Evolutionary conservation across 768 basidiomycete species (phyloP).

Genomic region (Podaxis sp.): DNA sequence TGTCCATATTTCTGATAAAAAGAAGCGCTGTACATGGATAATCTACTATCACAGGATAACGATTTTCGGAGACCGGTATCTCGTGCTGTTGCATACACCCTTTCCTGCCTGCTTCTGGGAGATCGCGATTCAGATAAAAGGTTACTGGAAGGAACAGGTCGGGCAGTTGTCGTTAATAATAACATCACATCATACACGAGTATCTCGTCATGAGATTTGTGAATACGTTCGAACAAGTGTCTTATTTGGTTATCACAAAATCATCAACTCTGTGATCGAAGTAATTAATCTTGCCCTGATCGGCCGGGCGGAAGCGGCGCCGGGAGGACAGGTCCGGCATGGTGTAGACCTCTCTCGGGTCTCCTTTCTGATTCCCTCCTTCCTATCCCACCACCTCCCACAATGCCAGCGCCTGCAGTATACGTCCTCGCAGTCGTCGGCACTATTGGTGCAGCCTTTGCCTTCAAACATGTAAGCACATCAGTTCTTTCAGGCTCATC

Average conservation of each 20-base stretch:
- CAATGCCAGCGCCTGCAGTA: conserved; percentile 38
- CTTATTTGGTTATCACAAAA: no score
- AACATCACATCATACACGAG: conserved; percentile 21
- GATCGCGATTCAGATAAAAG: conserved; percentile 10
- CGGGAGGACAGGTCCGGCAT: background rate
- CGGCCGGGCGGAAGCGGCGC: background rate
- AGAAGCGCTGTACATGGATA: conserved; percentile 2
- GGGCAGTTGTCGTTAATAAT: conserved; percentile 17
- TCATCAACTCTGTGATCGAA: no score
- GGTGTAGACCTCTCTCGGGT: conserved; percentile 1
- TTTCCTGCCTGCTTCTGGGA: conserved; percentile 62
- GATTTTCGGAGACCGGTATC: conserved; percentile 49
- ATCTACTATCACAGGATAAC: conserved; percentile 27
- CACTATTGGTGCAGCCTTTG: conserved; percentile 44
- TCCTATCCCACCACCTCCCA: background rate
- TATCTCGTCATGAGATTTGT: conserved; percentile 8
- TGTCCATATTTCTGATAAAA: conserved; percentile 1
- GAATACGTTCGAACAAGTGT: conserved; percentile 14
- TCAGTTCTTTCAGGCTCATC: background rate
- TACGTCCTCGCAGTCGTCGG: conserved; percentile 49
- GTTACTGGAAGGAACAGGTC: conserved; percentile 16
- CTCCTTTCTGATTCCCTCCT: background rate
- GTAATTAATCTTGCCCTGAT: background rate
- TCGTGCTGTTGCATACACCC: conserved; percentile 78
- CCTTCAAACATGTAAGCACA: conserved; percentile 53